Evolutionary conservation across 2,329 filamentous ascomycete genomes (phyloP), one percentile per base, ranked within the genome.

Genomic region (Magnaporthiopsis rhizophila): DNA sequence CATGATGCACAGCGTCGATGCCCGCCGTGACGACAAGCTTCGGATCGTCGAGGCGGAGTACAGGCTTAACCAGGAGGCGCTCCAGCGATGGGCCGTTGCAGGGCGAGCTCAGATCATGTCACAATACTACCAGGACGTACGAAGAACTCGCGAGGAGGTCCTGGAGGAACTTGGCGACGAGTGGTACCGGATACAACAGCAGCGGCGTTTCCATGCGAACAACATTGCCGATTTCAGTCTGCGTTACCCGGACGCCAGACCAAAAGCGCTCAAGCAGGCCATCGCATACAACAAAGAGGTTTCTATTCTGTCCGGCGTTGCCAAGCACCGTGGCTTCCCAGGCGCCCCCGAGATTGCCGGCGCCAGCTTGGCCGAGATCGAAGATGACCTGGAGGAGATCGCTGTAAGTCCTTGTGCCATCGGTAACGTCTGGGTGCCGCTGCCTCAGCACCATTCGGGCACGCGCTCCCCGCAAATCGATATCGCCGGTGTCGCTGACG

Each of bases 261-360:
- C 88, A 34, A 89, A 93, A 71, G 91, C 94, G 71, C 84, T 96
- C 66, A 83, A 86, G 67, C 90, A 97, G 67, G 93, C 96, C 69
- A 85, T 92, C 62, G 90, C 93, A 60, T 98, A 98, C 79, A 98
- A 97, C 74, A 90, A 89, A 68, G 95, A 99, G 74, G 93, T 99
- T 5, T 96, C 93, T 0, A 86, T 97, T 34, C 79, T 99, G 65
- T 89, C 93, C 7, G 94, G 94, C 53, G 83, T 98, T 62, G 93
- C 94, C 50, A 98, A 97, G 77, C 93, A 97, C 74, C 88, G 96
- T 71, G 95, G 95, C 30, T 99, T 99, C 77, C 95, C 95, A 50
- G 93, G 94, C 38, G 95, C 93, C n/a, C 95, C 95, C 26, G 83
- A 90, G 45, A 89, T 99, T 76, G 82, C 82, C 65, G 84, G 90